A percentile compares a stretch with the other conserved stretches of the same genome.
Evolutionary conservation across 768 basidiomycete genomes (phyloP).

Genomic region (Boletus vermiculosoides): DNA sequence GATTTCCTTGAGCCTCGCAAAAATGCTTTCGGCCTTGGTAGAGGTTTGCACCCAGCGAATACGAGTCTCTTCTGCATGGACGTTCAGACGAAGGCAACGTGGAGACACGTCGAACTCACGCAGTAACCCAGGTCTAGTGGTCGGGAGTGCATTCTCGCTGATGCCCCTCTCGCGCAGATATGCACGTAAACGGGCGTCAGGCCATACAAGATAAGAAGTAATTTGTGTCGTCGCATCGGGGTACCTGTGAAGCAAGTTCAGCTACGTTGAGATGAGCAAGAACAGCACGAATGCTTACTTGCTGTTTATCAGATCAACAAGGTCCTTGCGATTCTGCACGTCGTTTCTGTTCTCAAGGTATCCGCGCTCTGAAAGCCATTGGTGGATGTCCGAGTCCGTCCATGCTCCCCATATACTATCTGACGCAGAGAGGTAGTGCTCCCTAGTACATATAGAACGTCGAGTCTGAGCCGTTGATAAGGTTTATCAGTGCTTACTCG

Average conservation of each 20-base stretch:
- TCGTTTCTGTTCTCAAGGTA: conserved; percentile 53
- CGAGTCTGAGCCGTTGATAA: no score
- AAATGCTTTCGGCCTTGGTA: conserved; percentile 53
- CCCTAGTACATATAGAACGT: conserved; percentile 36
- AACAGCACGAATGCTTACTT: conserved; percentile 47
- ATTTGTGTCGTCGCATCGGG: conserved; percentile 45
- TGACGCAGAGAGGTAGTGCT: conserved; percentile 62
- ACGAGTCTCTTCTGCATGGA: conserved; percentile 61
- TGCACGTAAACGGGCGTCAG: conserved; percentile 87
- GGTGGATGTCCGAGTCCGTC: conserved; percentile 68
- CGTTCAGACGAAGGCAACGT: neutral
- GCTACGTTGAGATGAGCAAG: neutral
- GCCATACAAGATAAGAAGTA: conserved; percentile 81
- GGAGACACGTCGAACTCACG: conserved; percentile 43
- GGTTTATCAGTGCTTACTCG: conserved; percentile 40
- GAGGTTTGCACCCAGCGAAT: conserved; percentile 75
- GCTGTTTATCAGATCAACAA: conserved; percentile 66
- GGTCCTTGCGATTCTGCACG: conserved; percentile 68
- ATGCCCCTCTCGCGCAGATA: conserved; percentile 80
- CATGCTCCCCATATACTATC: conserved; percentile 67
- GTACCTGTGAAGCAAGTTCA: conserved; percentile 41
- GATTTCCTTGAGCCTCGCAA: conserved; percentile 61
- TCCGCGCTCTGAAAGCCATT: conserved; percentile 74
- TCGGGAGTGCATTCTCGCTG: conserved; percentile 65
- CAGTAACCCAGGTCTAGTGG: conserved; percentile 70